phyloP scores from a whole-genome alignment of 148 eudicot species.

The Amaranthus cruentus region DNA sequence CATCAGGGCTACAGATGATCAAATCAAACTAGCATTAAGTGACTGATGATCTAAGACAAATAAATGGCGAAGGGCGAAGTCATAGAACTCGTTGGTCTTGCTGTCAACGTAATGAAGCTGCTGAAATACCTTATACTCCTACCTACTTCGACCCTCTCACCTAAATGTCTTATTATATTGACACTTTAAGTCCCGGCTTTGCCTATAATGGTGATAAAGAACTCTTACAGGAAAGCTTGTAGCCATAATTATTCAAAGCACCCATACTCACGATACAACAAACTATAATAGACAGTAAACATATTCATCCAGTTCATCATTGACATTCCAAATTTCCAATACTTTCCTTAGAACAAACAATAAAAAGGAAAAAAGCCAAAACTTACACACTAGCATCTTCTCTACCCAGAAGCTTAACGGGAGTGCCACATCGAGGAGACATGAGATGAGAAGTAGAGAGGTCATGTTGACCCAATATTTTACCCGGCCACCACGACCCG shows the following conservation, averaged over 20 bases:
- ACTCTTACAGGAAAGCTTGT: neutral
- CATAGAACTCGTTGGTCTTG: no score
- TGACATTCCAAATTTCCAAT: neutral
- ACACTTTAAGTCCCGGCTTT: no score
- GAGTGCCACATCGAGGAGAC: slow-evolving; percentile 95
- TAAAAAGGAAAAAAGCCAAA: neutral
- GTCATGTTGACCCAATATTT: slow-evolving; percentile 71
- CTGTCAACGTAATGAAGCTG: no score
- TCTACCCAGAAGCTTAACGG: slow-evolving; percentile 95
- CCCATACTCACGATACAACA: neutral
- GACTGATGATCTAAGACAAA: neutral
- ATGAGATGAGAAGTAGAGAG: slow-evolving; percentile 67
- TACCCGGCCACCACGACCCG: slow-evolving; percentile 99
- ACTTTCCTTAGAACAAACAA: neutral
- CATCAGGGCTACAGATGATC: neutral
- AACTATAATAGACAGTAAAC: no score
- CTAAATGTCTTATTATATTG: no score
- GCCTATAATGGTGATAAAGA: no score
- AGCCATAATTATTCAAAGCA: neutral
- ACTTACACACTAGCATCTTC: slow-evolving; percentile 97
- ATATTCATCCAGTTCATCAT: neutral
- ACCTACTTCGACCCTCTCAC: no score
- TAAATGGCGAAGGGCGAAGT: no score
- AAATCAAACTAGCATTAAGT: neutral
- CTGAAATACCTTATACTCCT: no score